phyloP scores from a whole-genome alignment of 2,329 filamentous ascomycete genomes.

The Aspergillus persii region DNA sequence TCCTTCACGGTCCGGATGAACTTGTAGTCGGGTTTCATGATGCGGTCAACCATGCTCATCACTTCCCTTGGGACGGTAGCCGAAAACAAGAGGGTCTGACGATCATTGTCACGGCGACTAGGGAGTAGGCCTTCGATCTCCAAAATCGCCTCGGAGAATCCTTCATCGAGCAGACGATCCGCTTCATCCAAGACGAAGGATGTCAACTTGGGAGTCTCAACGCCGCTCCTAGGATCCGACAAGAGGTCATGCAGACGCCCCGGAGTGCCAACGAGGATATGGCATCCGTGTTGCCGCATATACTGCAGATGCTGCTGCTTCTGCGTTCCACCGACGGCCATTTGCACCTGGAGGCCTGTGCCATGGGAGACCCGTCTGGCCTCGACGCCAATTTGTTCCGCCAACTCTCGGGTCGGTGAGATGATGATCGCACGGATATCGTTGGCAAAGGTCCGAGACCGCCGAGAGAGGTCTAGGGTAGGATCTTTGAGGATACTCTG shows the following conservation, averaged over 20 bases:
- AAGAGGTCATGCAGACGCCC: constrained; percentile 83
- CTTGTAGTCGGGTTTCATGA: constrained; percentile 79
- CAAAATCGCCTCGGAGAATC: constrained; percentile 66
- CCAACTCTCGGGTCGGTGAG: constrained; percentile 62
- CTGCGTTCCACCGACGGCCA: constrained; percentile 87
- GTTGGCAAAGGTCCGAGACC: background rate
- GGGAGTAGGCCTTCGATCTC: constrained; percentile 65
- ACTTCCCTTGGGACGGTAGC: constrained; percentile 87
- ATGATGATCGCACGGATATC: constrained; percentile 62
- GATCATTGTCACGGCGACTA: constrained; percentile 58
- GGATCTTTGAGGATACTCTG: constrained; percentile 73
- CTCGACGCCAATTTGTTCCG: constrained; percentile 67
- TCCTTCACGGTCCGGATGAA: constrained; percentile 85
- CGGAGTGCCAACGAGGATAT: constrained; percentile 86
- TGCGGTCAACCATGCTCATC: constrained; percentile 70
- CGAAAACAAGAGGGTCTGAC: constrained; percentile 93
- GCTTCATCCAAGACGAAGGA: constrained; percentile 65
- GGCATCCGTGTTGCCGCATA: constrained; percentile 74
- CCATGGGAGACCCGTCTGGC: constrained; percentile 64
- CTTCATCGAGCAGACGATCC: constrained; percentile 64
- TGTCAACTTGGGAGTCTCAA: constrained; percentile 62
- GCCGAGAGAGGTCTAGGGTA: constrained; percentile 46
- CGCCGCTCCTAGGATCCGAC: constrained; percentile 59
- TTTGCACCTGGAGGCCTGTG: constrained; percentile 68
- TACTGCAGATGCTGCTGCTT: constrained; percentile 66